These are phyloP conservation scores for Allantophomopsis cytisporea DNA, from an alignment of 2,329 filamentous ascomycete genomes.

Conservation along the genomic window DNA sequence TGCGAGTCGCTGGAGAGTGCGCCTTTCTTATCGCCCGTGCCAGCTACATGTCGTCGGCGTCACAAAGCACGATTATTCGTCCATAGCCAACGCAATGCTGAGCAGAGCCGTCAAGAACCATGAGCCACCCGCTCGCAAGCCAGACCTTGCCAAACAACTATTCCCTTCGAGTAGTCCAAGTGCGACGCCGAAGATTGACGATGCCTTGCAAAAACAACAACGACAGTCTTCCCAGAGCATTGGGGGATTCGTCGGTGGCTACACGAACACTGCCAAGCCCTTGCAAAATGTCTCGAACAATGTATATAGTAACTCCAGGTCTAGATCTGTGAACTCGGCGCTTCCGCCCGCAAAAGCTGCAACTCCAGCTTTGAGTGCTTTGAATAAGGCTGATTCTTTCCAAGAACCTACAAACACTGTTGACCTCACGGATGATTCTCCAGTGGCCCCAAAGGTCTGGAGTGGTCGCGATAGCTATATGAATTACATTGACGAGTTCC, in stretches of 20 bases:
- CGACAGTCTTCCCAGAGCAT: slow-evolving; percentile 21
- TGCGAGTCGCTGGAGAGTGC: slow-evolving; percentile 14
- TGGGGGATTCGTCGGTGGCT: slow-evolving; percentile 21
- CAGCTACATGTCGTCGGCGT: background rate
- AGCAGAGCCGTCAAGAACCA: slow-evolving; percentile 11
- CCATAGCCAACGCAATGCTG: slow-evolving; percentile 20
- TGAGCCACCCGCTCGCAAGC: slow-evolving; percentile 6
- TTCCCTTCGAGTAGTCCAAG: slow-evolving; percentile 43
- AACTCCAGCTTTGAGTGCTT: background rate
- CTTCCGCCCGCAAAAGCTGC: background rate
- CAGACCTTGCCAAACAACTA: slow-evolving; percentile 28
- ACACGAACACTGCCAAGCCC: slow-evolving; percentile 6
- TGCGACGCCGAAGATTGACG: slow-evolving; percentile 30
- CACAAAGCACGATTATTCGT: slow-evolving; percentile 9
- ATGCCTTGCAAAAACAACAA: slow-evolving; percentile 32
- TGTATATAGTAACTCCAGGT: slow-evolving; percentile 5
- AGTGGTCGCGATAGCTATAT: slow-evolving; percentile 30
- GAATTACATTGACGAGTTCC: slow-evolving; percentile 74
- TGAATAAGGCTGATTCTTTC: slow-evolving; percentile 33
- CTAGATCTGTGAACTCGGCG: background rate
- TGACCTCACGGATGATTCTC: slow-evolving; percentile 18
- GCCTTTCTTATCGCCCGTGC: slow-evolving; percentile 1
- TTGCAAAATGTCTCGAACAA: slow-evolving; percentile 11
- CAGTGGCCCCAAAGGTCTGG: slow-evolving; percentile 10
- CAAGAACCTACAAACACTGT: slow-evolving; percentile 23